These are phyloP conservation scores for Botryosphaeria dothidea DNA, from an alignment of 2,329 filamentous ascomycete species.

Conservation along the genomic window DNA sequence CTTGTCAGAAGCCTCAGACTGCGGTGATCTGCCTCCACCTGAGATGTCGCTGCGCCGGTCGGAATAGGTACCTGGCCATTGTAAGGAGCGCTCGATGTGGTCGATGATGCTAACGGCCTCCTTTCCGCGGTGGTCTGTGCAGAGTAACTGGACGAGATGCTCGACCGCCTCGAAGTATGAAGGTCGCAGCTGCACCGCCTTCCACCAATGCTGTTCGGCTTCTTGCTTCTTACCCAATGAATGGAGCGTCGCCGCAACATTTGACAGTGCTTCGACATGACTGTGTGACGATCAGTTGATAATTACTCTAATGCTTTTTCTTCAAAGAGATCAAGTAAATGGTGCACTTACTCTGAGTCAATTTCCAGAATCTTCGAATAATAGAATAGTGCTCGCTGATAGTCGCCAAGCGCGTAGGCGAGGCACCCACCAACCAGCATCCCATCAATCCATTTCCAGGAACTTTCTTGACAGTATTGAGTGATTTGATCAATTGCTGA, in stretches of 20 bases:
- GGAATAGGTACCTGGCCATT: conserved; percentile 42
- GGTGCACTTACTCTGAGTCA: conserved; percentile 53
- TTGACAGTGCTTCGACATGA: conserved; percentile 91
- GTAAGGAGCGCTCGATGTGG: conserved; percentile 74
- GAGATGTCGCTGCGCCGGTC: conserved; percentile 63
- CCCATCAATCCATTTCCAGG: conserved; percentile 76
- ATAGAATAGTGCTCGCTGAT: conserved; percentile 74
- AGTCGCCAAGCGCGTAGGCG: conserved; percentile 84
- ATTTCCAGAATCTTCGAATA: conserved; percentile 67
- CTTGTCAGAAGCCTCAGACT: conserved; percentile 59
- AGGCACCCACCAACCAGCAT: conserved; percentile 90
- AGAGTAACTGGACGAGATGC: conserved; percentile 85
- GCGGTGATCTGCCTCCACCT: conserved; percentile 56
- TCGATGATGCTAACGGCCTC: conserved; percentile 88
- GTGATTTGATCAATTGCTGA: conserved; percentile 39
- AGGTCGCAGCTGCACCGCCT: conserved; percentile 79
- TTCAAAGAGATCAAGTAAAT: not conserved
- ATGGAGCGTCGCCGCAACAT: conserved; percentile 85
- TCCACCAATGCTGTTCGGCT: conserved; percentile 82
- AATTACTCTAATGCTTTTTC: no score
- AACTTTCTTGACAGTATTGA: conserved; percentile 41
- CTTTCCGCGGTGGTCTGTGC: conserved; percentile 73
- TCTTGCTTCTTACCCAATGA: conserved; percentile 80
- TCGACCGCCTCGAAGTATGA: conserved; percentile 94
- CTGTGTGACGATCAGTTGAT: conserved; percentile 45